Evolutionary conservation across 2,329 filamentous ascomycete genomes (phyloP).

Genomic region (Dryadomyces sulphureus): DNA sequence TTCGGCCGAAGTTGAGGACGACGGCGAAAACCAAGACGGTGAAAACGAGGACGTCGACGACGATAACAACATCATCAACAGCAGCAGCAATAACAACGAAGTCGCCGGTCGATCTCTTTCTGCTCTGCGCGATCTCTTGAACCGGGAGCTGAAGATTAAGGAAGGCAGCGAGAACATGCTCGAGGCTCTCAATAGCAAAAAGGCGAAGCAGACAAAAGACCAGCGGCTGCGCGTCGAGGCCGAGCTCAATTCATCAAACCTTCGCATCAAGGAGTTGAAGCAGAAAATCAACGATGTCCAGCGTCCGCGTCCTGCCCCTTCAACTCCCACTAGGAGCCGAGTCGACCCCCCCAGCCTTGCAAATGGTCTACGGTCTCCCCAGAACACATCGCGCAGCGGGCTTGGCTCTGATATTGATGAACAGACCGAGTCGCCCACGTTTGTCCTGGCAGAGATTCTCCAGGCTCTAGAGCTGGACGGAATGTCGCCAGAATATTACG

Average conservation of each 20-base stretch:
- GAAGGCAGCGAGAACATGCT: constrained; percentile 95
- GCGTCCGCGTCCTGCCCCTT: constrained; percentile 30
- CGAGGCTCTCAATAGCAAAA: constrained; percentile 86
- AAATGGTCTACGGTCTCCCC: constrained; percentile 38
- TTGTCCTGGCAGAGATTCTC: constrained; percentile 75
- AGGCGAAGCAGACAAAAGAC: constrained; percentile 87
- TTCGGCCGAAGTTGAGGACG: constrained; percentile 25
- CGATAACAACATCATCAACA: neutral
- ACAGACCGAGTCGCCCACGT: constrained; percentile 73
- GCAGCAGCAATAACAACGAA: constrained; percentile 25
- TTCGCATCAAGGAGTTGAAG: constrained; percentile 46
- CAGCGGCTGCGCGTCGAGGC: constrained; percentile 67
- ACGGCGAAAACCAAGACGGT: neutral
- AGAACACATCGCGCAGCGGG: constrained; percentile 37
- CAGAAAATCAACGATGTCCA: constrained; percentile 47
- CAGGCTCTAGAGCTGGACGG: constrained; percentile 79
- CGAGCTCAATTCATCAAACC: constrained; percentile 80
- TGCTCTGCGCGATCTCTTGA: constrained; percentile 67
- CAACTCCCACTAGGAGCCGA: constrained; percentile 37
- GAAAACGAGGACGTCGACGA: neutral
- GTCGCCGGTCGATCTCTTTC: constrained; percentile 57
- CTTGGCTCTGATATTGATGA: constrained; percentile 52
- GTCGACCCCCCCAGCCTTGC: constrained; percentile 30
- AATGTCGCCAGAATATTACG: constrained; percentile 88
- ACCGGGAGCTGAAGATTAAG: constrained; percentile 95